A percentile compares a stretch with the other conserved stretches of the same genome.
phyloP scores from a whole-genome alignment of 2,329 filamentous ascomycete species.

The Penicillium polonicum region DNA sequence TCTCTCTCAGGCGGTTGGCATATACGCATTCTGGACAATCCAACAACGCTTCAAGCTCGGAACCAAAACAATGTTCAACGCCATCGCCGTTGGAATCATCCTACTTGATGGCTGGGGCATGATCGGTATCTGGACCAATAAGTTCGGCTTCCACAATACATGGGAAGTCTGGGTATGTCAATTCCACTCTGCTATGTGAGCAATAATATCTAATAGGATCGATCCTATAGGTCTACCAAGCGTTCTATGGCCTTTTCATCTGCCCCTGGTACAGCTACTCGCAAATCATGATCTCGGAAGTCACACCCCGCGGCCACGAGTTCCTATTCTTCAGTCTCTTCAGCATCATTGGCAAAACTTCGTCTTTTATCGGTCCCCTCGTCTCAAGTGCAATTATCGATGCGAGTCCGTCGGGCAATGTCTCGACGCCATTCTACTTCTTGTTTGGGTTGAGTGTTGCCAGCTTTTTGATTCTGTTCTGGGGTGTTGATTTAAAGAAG shows the following conservation, averaged over 20 bases:
- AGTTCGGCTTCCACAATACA: constrained; percentile 54
- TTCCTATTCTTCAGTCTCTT: constrained; percentile 70
- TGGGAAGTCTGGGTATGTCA: constrained; percentile 54
- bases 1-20: constrained; percentile 49
- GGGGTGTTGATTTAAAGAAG: constrained; percentile 61
- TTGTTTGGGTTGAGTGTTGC: constrained; percentile 58
- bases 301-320: constrained; percentile 66
- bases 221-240: constrained; percentile 41
- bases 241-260: constrained; percentile 64
- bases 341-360: constrained; percentile 67
- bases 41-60: constrained; percentile 60
- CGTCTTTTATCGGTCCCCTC: constrained; percentile 65
- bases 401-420: constrained; percentile 54
- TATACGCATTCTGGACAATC: constrained; percentile 61
- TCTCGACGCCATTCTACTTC: constrained; percentile 66
- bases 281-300: constrained; percentile 69
- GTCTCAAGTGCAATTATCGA: constrained; percentile 70
- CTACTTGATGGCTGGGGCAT: constrained; percentile 60
- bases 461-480: constrained; percentile 54
- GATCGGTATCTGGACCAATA: constrained; percentile 57
- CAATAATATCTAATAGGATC: background rate
- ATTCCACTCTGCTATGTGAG: background rate
- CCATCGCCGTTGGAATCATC: constrained; percentile 61
- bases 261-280: constrained; percentile 71
- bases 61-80: constrained; percentile 69